These are phyloP conservation scores for Panus rudis DNA, from an alignment of 768 basidiomycete species.

Conservation along the genomic window DNA sequence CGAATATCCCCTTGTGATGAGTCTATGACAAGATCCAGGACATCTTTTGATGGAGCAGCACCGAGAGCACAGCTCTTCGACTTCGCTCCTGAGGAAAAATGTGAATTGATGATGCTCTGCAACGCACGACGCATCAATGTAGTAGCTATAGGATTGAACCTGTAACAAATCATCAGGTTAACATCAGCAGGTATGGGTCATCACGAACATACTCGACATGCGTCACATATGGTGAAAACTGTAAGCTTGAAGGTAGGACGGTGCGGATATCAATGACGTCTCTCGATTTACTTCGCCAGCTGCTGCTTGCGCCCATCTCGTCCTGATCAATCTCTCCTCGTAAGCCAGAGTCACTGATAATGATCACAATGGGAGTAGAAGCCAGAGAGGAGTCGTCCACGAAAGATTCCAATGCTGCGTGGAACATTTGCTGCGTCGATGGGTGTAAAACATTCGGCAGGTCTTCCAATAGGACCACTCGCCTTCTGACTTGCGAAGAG, in stretches of 20 bases:
- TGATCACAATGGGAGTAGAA: constrained; percentile 64
- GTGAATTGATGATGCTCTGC: constrained; percentile 43
- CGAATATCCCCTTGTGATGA: constrained; percentile 88
- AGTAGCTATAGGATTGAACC: constrained; percentile 88
- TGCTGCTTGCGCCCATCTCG: constrained; percentile 40
- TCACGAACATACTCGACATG: constrained; percentile 60
- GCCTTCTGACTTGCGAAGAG: constrained; percentile 23
- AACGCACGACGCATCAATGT: constrained; percentile 81
- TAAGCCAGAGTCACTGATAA: constrained; percentile 77
- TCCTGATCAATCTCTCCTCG: constrained; percentile 56
- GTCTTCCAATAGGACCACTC: constrained; percentile 79
- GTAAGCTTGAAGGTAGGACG: constrained; percentile 61
- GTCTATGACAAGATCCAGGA: constrained; percentile 69
- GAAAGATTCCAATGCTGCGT: constrained; percentile 56
- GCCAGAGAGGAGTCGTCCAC: constrained; percentile 27
- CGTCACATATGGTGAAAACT: constrained; percentile 69
- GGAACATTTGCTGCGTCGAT: constrained; percentile 64
- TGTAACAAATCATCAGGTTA: constrained; percentile 23
- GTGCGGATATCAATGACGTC: constrained; percentile 61
- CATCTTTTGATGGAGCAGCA: constrained; percentile 50
- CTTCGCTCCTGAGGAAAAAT: constrained; percentile 33
- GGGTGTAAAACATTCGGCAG: constrained; percentile 85
- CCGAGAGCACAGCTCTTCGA: too few species aligned
- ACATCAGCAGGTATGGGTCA: constrained; percentile 2
- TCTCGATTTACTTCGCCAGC: constrained; percentile 39